These are phyloP conservation scores for Psilocybe azurescens DNA, from an alignment of 768 basidiomycete species.

Conservation along the genomic window DNA sequence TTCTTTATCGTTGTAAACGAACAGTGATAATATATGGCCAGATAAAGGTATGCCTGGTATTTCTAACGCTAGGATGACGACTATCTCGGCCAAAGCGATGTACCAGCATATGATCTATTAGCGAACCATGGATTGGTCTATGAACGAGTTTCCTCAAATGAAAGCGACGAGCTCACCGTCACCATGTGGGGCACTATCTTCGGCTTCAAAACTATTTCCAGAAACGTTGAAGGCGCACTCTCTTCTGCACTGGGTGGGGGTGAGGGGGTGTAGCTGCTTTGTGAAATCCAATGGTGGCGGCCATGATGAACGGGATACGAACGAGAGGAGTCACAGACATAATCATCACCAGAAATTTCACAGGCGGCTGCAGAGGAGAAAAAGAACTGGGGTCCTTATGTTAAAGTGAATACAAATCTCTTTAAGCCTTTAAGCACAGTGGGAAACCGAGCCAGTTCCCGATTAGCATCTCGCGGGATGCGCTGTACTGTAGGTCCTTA, in stretches of 20 bases:
- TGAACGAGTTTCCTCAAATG: not conserved
- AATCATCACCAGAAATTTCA: not conserved
- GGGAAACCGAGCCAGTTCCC: not conserved
- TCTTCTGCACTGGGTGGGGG: constrained; percentile 42
- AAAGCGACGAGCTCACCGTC: not conserved
- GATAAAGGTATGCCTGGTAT: constrained; percentile 27
- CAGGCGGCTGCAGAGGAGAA: not conserved
- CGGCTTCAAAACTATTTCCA: constrained; percentile 43
- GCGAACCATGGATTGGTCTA: too few relatives aligned
- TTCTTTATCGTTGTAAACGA: constrained; percentile 27
- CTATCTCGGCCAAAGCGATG: constrained; percentile 41
- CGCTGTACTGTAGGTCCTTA: not conserved
- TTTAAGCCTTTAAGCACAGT: not conserved
- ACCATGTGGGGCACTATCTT: constrained; percentile 41
- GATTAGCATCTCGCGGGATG: not conserved
- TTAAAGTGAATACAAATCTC: not conserved
- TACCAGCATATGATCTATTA: constrained; percentile 42
- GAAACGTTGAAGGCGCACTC: constrained; percentile 35
- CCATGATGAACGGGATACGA: constrained; percentile 48
- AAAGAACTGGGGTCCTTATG: not conserved
- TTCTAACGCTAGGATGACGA: constrained; percentile 38
- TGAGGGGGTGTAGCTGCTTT: constrained; percentile 52
- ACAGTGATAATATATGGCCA: constrained; percentile 29
- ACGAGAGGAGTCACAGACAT: constrained; percentile 32
- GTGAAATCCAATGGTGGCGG: constrained; percentile 48